Percentiles rank a stretch among this genome's conserved stretches.
Evolutionary conservation across 2,329 filamentous ascomycete species (phyloP).

Genomic region (Coleophoma crateriformis): DNA sequence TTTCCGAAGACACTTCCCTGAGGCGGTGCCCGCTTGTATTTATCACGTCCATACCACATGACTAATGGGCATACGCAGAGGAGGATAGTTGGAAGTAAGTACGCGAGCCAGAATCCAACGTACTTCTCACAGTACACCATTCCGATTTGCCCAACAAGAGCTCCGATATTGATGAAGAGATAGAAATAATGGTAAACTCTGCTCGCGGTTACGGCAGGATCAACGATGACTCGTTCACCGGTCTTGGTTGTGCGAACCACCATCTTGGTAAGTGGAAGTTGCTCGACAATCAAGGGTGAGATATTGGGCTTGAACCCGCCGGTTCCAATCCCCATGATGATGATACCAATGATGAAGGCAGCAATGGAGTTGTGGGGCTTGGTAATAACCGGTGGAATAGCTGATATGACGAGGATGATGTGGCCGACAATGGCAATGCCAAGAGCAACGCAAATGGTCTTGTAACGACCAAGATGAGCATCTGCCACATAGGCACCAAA

Average conservation of each 20-base stretch:
- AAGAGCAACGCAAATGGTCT: conserved; percentile 44
- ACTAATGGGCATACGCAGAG: conserved; percentile 59
- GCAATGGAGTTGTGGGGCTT: conserved; percentile 46
- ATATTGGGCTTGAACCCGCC: conserved; percentile 72
- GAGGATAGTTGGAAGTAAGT: conserved; percentile 59
- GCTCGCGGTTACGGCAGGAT: conserved; percentile 50
- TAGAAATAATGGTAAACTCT: conserved; percentile 68
- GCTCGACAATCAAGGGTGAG: conserved; percentile 56
- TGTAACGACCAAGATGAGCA: conserved; percentile 60
- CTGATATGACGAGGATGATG: conserved; percentile 57
- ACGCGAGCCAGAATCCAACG: conserved; percentile 70
- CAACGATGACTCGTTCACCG: conserved; percentile 55
- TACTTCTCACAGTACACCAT: conserved; percentile 75
- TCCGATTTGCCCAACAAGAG: conserved; percentile 49
- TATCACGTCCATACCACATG: conserved; percentile 50
- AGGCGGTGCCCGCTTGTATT: conserved; percentile 59
- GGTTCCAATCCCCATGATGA: conserved; percentile 63
- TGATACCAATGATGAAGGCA: conserved; percentile 55
- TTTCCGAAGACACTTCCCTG: conserved; percentile 68
- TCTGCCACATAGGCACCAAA: conserved; percentile 55
- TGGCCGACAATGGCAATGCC: conserved; percentile 56
- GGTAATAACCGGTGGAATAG: conserved; percentile 53
- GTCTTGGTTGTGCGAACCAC: conserved; percentile 41
- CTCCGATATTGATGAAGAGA: conserved; percentile 64
- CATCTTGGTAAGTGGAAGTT: conserved; percentile 46